Evolutionary conservation across 441 rosid species (phyloP).

Genomic region (Omphalea diandra): DNA sequence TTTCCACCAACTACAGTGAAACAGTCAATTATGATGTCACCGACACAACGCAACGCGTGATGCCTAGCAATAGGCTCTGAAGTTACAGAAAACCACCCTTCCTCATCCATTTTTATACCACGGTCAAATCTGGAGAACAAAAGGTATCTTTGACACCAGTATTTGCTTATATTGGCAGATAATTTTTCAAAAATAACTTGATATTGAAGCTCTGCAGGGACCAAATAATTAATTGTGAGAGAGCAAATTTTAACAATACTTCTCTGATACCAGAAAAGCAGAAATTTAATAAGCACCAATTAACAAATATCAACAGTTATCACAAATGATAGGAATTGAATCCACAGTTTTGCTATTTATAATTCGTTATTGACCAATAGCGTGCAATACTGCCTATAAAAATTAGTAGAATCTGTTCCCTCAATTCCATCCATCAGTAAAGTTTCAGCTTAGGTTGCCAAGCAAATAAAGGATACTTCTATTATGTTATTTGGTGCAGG

Average conservation of each 20-base stretch:
- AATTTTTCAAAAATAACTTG: slow-evolving; percentile 39
- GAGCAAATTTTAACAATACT: background rate
- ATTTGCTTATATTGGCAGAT: slow-evolving; percentile 49
- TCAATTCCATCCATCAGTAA: background rate
- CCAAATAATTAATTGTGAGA: slow-evolving; percentile 20
- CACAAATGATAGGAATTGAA: background rate
- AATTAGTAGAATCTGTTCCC: background rate
- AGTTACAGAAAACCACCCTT: slow-evolving; percentile 99
- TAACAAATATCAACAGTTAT: slow-evolving; percentile 1
- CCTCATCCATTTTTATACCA: slow-evolving; percentile 91
- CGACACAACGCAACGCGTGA: slow-evolving; percentile 69
- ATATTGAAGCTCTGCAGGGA: slow-evolving; percentile 46
- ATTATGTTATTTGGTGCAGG: background rate
- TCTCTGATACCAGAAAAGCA: background rate
- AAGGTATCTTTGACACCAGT: slow-evolving; percentile 82
- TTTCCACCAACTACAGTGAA: slow-evolving; percentile 97
- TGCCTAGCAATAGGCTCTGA: slow-evolving; percentile 86
- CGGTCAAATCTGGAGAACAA: slow-evolving; percentile 79
- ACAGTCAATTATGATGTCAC: slow-evolving; percentile 64
- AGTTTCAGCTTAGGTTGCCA: background rate
- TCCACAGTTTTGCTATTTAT: background rate
- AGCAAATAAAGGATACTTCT: background rate
- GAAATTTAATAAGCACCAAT: slow-evolving; percentile 7
- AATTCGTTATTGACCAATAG: background rate
- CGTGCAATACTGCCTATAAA: background rate